Base-by-base conservation (phyloP, 116 monocot species). In the Thalassia testudinum region DNA sequence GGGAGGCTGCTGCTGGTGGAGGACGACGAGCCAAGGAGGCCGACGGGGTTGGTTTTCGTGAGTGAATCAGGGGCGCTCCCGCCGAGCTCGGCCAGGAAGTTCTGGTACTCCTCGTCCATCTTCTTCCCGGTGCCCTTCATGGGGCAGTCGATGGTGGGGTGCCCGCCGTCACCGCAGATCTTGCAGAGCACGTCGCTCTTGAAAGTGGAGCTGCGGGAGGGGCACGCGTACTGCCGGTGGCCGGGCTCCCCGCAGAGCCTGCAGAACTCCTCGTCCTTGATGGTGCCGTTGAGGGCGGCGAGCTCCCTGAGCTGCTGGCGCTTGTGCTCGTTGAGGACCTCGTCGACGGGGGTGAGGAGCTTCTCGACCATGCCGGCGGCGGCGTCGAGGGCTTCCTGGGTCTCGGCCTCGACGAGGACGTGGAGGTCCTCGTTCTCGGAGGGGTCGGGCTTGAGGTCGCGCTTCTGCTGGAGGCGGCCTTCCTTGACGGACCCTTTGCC, bases 81-180 rank as follows among this genome's bases (percentile, higher is more conserved):
- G 16, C 85, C 85, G 44, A 84, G 65, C 49, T 90, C 90, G 22
- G 84, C 84, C 21, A 90, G 48, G 58, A 90, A 90, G 56, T 90
- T 90, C 60, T 84, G 84, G 55, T 90, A 90, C 56, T 90, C 90
- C 54, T 90, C 90, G 43, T 90, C 90, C 78, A 90, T 84, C 54
- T 90, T 90, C 70, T 80, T 90, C 24, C 78, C 86, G 20, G 81
- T 58, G n/a, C 78, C 91, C 57, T 85, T 91, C 73, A 85, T 67
- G 1, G 91, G 91, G 44, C 86, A 91, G 44, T 85, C 91, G 10
- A 91, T 85, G 0, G 91, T 85, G 1, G 86, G 86, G 43, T 91
- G 91, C 7, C 91, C 86, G n/a, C 85, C 91, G 67, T 91, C 91
- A 18, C 91, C 91, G 29, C 91, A 91, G 54, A 85, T 82, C 63